Conservation (phyloP, 768 basidiomycete species). For the Agaricus blazei region DNA sequence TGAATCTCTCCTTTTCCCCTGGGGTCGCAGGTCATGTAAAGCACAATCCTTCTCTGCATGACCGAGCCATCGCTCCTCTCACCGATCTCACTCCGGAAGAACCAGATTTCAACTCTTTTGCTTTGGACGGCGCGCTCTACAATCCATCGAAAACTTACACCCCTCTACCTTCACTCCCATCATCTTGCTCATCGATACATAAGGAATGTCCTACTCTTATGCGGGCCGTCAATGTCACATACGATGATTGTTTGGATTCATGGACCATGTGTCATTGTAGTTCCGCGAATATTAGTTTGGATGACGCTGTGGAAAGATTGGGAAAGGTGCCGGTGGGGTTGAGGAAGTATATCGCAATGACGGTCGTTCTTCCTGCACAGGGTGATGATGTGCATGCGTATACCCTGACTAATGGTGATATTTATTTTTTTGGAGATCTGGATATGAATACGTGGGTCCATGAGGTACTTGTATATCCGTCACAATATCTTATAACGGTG, state of each 20-base stretch:
- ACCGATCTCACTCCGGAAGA: slow-evolving; percentile 16
- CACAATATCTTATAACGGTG: neutral
- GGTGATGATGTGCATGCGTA: slow-evolving; percentile 20
- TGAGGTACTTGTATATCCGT: slow-evolving; percentile 17
- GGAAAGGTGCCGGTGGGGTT: slow-evolving; percentile 26
- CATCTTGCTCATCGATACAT: slow-evolving; percentile 14
- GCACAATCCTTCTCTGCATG: neutral
- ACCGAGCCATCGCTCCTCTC: neutral
- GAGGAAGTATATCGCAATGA: slow-evolving; percentile 21
- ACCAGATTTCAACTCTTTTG: slow-evolving; percentile 13
- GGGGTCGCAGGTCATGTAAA: neutral
- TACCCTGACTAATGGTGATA: slow-evolving; percentile 25
- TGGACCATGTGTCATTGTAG: slow-evolving; percentile 24
- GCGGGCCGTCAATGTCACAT: slow-evolving; percentile 20
- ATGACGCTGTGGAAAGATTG: slow-evolving; percentile 19
- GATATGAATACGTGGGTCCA: slow-evolving; percentile 24
- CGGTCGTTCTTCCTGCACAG: slow-evolving; percentile 14
- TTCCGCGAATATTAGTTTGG: slow-evolving; percentile 21
- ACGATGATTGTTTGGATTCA: slow-evolving; percentile 21
- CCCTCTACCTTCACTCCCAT: slow-evolving; percentile 12
- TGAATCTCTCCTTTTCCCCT: neutral
- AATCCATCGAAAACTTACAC: slow-evolving; percentile 11
- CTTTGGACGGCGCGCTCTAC: slow-evolving; percentile 12
- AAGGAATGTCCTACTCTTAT: slow-evolving; percentile 18
- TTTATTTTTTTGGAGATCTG: slow-evolving; percentile 24